Percentiles rank a stretch among this genome's conserved stretches.
phyloP scores from a whole-genome alignment of 495 filamentous ascomycete species.

The Apiosordaria backusii region DNA sequence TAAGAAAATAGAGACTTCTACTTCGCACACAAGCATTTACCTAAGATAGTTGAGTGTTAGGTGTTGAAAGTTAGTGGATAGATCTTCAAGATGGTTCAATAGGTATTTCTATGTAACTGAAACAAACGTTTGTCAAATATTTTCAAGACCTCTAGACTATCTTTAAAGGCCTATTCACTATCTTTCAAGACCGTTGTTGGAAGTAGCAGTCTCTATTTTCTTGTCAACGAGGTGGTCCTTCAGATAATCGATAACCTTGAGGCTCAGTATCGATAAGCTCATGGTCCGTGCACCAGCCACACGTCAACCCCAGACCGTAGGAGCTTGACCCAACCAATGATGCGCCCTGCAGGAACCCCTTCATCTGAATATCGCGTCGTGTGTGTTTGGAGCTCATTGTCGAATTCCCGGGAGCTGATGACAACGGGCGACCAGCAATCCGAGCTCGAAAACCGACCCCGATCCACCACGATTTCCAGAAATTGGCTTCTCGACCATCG shows the following conservation, averaged over 20 bases:
- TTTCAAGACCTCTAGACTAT: no score
- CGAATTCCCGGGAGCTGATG: not conserved
- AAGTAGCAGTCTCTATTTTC: not conserved
- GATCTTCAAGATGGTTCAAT: no score
- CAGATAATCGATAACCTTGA: no score
- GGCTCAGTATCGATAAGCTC: constrained; percentile 6
- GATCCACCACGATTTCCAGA: not conserved
- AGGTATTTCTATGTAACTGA: no score
- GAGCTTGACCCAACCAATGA: constrained; percentile 8
- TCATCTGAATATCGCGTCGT: constrained; percentile 12
- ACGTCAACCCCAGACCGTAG: constrained; percentile 3
- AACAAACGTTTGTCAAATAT: no score
- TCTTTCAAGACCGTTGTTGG: no score
- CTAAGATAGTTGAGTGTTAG: no score
- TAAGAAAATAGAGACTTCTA: no score
- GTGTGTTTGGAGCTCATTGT: constrained; percentile 1
- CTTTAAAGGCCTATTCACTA: no score
- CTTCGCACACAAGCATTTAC: no score
- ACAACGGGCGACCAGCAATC: not conserved
- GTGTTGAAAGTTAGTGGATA: no score
- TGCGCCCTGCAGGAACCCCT: constrained; percentile 11
- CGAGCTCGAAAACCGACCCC: not conserved
- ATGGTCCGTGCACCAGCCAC: constrained; percentile 6
- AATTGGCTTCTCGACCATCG: not conserved
- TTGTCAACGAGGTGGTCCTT: no score